Conservation (phyloP, 306 rosid genomes). For the Corylus avellana region DNA sequence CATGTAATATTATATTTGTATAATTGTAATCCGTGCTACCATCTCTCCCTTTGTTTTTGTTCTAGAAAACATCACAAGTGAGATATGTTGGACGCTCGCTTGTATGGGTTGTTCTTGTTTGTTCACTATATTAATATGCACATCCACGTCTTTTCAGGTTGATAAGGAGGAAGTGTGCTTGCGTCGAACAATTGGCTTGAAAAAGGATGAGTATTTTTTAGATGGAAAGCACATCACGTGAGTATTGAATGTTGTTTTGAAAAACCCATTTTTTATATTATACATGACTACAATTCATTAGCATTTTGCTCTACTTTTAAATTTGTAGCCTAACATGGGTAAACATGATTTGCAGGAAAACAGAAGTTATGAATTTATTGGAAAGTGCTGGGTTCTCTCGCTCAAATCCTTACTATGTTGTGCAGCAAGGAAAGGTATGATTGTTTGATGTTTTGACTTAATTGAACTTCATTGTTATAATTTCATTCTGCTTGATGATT, state of each 20-base stretch:
- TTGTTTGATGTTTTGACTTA: slow-evolving; percentile 13
- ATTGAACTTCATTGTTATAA: slow-evolving; percentile 25
- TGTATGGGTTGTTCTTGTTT: slow-evolving; percentile 16
- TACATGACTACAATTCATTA: background rate
- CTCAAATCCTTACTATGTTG: slow-evolving; percentile 98
- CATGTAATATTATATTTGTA: background rate
- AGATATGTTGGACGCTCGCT: slow-evolving; percentile 13
- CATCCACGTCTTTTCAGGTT: slow-evolving; percentile 53
- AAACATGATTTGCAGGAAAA: slow-evolving; percentile 59
- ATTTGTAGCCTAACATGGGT: background rate
- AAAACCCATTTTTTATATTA: background rate
- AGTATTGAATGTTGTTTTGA: slow-evolving; percentile 35
- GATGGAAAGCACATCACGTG: slow-evolving; percentile 98
- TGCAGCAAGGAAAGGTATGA: slow-evolving; percentile 96
- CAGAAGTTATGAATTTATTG: slow-evolving; percentile 96
- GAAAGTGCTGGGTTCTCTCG: slow-evolving; percentile 99
- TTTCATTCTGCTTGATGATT: slow-evolving; percentile 12
- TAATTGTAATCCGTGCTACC: background rate
- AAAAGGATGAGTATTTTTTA: slow-evolving; percentile 91
- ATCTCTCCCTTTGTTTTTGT: background rate
- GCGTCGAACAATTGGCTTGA: slow-evolving; percentile 84
- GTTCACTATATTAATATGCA: slow-evolving; percentile 11
- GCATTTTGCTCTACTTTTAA: slow-evolving; percentile 9
- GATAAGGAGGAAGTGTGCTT: slow-evolving; percentile 97
- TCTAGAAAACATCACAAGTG: background rate